A percentile compares a stretch with the other conserved stretches of the same genome.
These are phyloP conservation scores for Yamadazyma friedrichii DNA, from an alignment of 1,139 yeast genomes.

Conservation along the genomic window DNA sequence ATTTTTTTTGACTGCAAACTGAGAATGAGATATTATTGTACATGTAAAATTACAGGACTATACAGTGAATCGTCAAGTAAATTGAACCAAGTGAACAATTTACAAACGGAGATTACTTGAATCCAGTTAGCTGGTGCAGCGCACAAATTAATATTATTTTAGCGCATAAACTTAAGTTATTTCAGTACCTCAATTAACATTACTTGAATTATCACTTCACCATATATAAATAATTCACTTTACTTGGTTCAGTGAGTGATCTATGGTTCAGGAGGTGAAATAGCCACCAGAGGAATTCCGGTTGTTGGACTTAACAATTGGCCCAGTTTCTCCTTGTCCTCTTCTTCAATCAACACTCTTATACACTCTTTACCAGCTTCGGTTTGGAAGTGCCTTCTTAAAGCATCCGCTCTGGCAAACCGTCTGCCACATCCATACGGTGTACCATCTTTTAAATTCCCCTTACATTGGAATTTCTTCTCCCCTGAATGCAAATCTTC, in stretches of 20 bases:
- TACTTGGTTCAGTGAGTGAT: too few species aligned
- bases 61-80: background rate
- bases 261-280: conserved; percentile 35
- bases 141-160: too few species aligned
- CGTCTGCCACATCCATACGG: conserved; percentile 91
- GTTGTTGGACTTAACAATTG: conserved; percentile 13
- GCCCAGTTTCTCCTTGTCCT: conserved; percentile 21
- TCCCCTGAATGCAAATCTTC: conserved; percentile 92
- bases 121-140: too few species aligned
- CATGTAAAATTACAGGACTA: conserved; percentile 12
- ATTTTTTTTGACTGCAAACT: background rate
- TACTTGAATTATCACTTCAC: too few species aligned
- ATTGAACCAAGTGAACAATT: too few species aligned
- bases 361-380: conserved; percentile 91
- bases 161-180: too few species aligned
- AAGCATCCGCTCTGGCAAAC: conserved; percentile 94
- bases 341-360: conserved; percentile 69
- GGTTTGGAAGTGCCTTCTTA: conserved; percentile 90
- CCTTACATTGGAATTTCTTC: conserved; percentile 82
- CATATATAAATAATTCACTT: too few species aligned
- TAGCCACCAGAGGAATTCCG: conserved; percentile 33
- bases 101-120: too few species aligned
- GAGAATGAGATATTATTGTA: background rate
- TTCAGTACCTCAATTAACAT: too few species aligned
- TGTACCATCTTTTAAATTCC: conserved; percentile 60